Evolutionary conservation across 2,329 filamentous ascomycete species (phyloP).

Genomic region (Trichoderma aggressivum): DNA sequence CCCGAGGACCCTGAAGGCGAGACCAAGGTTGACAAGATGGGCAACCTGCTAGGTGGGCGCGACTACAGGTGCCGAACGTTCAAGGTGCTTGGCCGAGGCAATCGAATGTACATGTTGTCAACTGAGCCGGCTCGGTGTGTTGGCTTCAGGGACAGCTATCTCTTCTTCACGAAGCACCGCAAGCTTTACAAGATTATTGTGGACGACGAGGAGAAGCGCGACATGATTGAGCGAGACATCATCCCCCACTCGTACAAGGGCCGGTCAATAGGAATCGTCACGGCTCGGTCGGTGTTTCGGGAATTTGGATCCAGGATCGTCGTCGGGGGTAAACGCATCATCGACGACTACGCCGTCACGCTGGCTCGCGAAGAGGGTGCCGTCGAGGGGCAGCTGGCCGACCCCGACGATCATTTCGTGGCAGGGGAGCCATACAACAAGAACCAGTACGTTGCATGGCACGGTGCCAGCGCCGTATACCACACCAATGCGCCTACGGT

Average conservation of each 20-base stretch:
- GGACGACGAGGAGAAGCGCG: constrained; percentile 93
- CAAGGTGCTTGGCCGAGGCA: constrained; percentile 77
- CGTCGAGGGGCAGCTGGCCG: constrained; percentile 84
- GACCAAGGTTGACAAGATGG: constrained; percentile 87
- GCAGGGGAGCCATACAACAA: constrained; percentile 89
- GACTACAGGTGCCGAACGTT: constrained; percentile 97
- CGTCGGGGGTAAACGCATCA: constrained; percentile 80
- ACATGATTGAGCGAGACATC: constrained; percentile 91
- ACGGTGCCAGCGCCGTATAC: constrained; percentile 93
- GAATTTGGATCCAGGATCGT: constrained; percentile 95
- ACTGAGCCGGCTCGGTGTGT: constrained; percentile 96
- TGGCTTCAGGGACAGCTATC: constrained; percentile 94
- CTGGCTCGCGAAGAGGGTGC: constrained; percentile 72
- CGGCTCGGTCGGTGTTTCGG: constrained; percentile 91
- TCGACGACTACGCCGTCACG: constrained; percentile 84
- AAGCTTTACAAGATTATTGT: constrained; percentile 98
- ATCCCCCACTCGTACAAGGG: constrained; percentile 99
- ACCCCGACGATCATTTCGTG: constrained; percentile 79
- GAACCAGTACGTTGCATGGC: constrained; percentile 98
- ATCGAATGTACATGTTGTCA: constrained; percentile 94
- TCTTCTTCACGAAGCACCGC: constrained; percentile 98
- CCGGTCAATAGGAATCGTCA: constrained; percentile 93
- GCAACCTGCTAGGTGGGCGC: constrained; percentile 75
- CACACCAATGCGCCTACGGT: constrained; percentile 76
- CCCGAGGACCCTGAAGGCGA: constrained; percentile 87